phyloP scores from a whole-genome alignment of 2,329 filamentous ascomycete genomes.

The Xylariaceae sp. region DNA sequence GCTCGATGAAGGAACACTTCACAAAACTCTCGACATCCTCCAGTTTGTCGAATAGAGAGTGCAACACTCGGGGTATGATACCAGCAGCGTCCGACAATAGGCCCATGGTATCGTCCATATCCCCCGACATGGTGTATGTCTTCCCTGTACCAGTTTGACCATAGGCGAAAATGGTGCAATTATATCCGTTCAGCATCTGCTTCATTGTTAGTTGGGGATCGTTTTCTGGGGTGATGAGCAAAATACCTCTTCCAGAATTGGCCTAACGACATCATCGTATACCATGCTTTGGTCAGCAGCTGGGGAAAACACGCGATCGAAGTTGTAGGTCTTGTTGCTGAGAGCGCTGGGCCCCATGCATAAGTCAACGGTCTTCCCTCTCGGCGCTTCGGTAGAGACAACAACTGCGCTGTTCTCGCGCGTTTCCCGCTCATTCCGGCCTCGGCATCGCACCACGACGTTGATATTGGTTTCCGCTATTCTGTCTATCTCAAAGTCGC shows the following conservation, averaged over 20 bases:
- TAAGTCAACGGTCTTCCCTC: slow-evolving; percentile 76
- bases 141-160: slow-evolving; percentile 97
- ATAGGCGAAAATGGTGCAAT: slow-evolving; percentile 98
- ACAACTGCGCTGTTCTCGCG: slow-evolving; percentile 93
- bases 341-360: slow-evolving; percentile 90
- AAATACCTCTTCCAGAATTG: slow-evolving; percentile 84
- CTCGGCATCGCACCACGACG: slow-evolving; percentile 91
- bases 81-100: slow-evolving; percentile 87
- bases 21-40: slow-evolving; percentile 81
- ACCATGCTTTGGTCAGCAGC: slow-evolving; percentile 91
- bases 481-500: slow-evolving; percentile 69
- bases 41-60: slow-evolving; percentile 81
- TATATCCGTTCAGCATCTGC: slow-evolving; percentile 89
- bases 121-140: slow-evolving; percentile 98
- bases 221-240: not conserved
- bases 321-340: slow-evolving; percentile 93
- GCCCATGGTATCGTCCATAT: slow-evolving; percentile 83
- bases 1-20: slow-evolving; percentile 96
- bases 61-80: slow-evolving; percentile 87
- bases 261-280: slow-evolving; percentile 91
- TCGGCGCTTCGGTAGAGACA: slow-evolving; percentile 80
- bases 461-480: slow-evolving; percentile 93
- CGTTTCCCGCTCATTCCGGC: slow-evolving; percentile 87
- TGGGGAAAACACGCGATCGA: slow-evolving; percentile 94
- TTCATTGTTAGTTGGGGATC: slow-evolving; percentile 9